Percentiles rank a stretch among this genome's conserved stretches.
phyloP scores from a whole-genome alignment of 768 basidiomycete species.

The Pleurotus cornucopiae region DNA sequence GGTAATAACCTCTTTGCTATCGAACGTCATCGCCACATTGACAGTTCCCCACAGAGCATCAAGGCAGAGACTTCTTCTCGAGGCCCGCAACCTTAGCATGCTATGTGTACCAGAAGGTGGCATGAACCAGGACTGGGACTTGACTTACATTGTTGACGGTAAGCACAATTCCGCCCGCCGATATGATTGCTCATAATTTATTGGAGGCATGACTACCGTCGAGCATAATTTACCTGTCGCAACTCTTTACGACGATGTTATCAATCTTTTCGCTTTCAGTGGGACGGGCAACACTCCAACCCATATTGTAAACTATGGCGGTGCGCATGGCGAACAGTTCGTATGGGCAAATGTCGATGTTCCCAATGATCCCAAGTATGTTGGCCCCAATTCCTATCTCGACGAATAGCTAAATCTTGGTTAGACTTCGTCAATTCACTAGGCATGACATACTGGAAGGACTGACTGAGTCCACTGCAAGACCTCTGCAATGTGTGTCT shows the following conservation, averaged over 20 bases:
- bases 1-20: slow-evolving; percentile 28
- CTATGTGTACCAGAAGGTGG: slow-evolving; percentile 75
- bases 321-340: slow-evolving; percentile 59
- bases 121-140: slow-evolving; percentile 78
- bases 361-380: slow-evolving; percentile 63
- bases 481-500: slow-evolving; percentile 54
- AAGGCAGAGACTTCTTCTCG: slow-evolving; percentile 58
- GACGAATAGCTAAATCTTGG: background rate
- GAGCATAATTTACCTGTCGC: slow-evolving; percentile 70
- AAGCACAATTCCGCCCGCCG: slow-evolving; percentile 8
- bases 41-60: slow-evolving; percentile 36
- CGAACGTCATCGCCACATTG: background rate
- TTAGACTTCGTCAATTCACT: slow-evolving; percentile 58
- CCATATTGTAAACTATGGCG: slow-evolving; percentile 77
- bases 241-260: slow-evolving; percentile 60
- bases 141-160: slow-evolving; percentile 79
- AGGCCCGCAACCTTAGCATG: slow-evolving; percentile 61
- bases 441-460: slow-evolving; percentile 62
- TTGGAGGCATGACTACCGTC: slow-evolving; percentile 68
- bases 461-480: slow-evolving; percentile 54
- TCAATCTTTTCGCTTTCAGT: slow-evolving; percentile 58
- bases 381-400: slow-evolving; percentile 12
- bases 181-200: background rate
- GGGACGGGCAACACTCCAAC: slow-evolving; percentile 74
- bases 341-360: slow-evolving; percentile 66